Evolutionary conservation across 169 alveolate genomes (phyloP), one percentile per base, ranked within the genome.

Genomic region (Plasmodium malariae): DNA sequence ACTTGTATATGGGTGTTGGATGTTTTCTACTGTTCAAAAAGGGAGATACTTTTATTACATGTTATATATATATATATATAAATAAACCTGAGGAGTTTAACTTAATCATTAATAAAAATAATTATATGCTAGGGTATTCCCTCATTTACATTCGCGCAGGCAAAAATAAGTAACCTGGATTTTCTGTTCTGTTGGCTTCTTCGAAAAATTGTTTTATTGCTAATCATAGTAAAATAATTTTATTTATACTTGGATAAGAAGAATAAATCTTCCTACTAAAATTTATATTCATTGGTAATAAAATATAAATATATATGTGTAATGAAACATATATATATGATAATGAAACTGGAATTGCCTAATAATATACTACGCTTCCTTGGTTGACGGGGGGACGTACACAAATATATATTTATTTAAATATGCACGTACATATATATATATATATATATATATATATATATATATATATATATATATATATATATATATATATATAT

Each of bases 91-190:
- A 55, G 19, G 19, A 55, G 7, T 55, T n/a, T 17, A 55, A 17
- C 17, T 17, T 5, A 5, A 9, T 40, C 49, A 40, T 40, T 40
- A n/a, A n/a, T 51, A 51, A 6, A 51, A 17, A 19, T 40, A 17
- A 51, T 9, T 40, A 5, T 17, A 72, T 74, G 88, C 88, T 74
- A 74, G 74, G 88, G 88, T 5, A 74, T 74, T 74, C 88, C 88
- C 88, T 74, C 88, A 26, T 74, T 74, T n/a, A 74, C 88, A 45
- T 74, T 74, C 49, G 88, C 57, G 43, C 88, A 74, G 88, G 74
- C 40, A 62, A 74, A 74, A 40, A 74, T 62, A 36, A 57, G 30
- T 37, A 74, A 32, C 88, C 88, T 57, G 67, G 55, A 14, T 74
- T 65, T 59, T 74, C 74, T 59, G 57, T 74, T 74, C 55, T 74